Conservation (phyloP, 2,329 filamentous ascomycete genomes). For the Teratosphaeria destructans region DNA sequence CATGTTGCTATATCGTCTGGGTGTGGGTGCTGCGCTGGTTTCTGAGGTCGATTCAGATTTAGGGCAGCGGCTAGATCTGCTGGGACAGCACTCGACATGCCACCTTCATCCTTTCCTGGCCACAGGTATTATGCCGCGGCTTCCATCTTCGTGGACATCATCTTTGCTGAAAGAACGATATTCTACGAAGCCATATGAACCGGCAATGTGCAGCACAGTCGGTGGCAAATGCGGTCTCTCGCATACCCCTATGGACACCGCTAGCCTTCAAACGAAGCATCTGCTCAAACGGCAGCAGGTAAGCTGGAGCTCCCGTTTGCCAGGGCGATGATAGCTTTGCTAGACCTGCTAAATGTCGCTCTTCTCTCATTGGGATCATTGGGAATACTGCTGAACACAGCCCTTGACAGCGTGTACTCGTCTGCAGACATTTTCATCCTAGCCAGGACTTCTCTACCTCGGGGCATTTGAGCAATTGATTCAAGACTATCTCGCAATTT, state of each 20-base stretch:
- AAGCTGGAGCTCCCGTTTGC: neutral
- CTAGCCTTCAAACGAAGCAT: neutral
- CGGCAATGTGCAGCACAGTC: neutral
- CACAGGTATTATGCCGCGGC: too few relatives aligned
- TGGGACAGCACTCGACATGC: too few relatives aligned
- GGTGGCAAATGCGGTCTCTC: neutral
- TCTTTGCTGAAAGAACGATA: too few relatives aligned
- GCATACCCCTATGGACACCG: neutral
- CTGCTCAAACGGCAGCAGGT: neutral
- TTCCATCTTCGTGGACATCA: too few relatives aligned
- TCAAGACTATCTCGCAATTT: neutral
- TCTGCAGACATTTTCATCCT: neutral
- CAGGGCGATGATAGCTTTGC: neutral
- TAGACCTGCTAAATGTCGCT: neutral
- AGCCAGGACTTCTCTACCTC: neutral
- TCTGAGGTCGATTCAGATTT: too few relatives aligned
- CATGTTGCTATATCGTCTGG: too few relatives aligned
- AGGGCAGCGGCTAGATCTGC: too few relatives aligned
- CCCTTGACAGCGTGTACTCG: neutral
- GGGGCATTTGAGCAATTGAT: neutral
- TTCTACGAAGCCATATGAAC: neutral
- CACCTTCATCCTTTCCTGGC: too few relatives aligned
- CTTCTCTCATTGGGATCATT: neutral
- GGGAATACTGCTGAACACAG: neutral
- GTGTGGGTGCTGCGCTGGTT: too few relatives aligned